Base-by-base conservation (phyloP, 2,329 filamentous ascomycete genomes). In the Fulvia fulva region DNA sequence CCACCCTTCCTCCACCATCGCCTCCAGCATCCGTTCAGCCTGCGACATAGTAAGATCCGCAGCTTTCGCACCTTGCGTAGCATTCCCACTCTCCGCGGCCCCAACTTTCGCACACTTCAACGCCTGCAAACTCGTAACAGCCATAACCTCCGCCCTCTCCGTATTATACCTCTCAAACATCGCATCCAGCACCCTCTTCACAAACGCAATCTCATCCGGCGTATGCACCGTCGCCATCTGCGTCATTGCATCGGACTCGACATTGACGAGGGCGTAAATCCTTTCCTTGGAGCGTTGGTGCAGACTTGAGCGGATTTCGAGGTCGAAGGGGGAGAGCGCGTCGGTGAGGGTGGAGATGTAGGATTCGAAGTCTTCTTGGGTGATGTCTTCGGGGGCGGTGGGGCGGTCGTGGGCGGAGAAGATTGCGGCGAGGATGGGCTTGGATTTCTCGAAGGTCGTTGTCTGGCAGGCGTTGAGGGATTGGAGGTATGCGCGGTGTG, bases 101-200 rank as follows among this genome's bases (percentile, higher is more conserved):
- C 76, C 68, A 4, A 71, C 73, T 64, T 81, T 83, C 1, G 80
- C 78, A 3, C 95, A 76, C 65, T 90, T 87, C 54, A 89, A 79
- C 2, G 92, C 92, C 68, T 96, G 87, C 72, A 91, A 90, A 46
- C 84, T 82, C 12, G 85, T 88, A 3, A 97, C 78, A 3, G 90
- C 91, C 83, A 97, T 87, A 25, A 91, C 83, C 74, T 99, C 93
- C 68, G 86, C 84, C n/a, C 85, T 80, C 8, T 80, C 81, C 0
- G 87, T 90, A 70, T 97, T 97, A 77, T 91, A 86, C 21, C 84
- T 88, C 63, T 95, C 90, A 71, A 97, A 99, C 84, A 99, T 96
- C 66, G 83, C 86, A 72, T 97, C 92, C 0, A 99, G 82, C 2
- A 97, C 73, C 8, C 94, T 82, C 75, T 95, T 94, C 55, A 97